Evolutionary conservation across 306 rosid genomes (phyloP).

Genomic region (Pterocarpus macrocarpus): DNA sequence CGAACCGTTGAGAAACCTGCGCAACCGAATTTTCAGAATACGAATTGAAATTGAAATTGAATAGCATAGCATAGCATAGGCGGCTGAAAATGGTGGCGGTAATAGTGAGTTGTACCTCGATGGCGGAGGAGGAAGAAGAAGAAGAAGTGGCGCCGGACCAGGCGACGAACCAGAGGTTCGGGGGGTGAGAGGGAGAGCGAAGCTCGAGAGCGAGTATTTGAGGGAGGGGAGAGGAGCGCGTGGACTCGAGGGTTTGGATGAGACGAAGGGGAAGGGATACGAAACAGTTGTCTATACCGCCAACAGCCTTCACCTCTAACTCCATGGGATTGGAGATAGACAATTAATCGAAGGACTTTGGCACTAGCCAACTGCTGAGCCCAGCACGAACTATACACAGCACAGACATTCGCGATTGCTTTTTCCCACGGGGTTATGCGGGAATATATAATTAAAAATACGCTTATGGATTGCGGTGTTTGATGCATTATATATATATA

Average conservation of each 20-base stretch:
- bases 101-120: slow-evolving; percentile 56
- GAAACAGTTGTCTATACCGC: slow-evolving; percentile 71
- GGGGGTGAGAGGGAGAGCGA: slow-evolving; percentile 56
- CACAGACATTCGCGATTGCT: not conserved
- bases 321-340: slow-evolving; percentile 52
- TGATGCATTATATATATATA: no score
- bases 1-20: slow-evolving; percentile 79
- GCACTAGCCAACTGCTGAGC: not conserved
- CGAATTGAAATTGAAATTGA: not conserved
- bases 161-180: slow-evolving; percentile 69
- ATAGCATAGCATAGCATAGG: not conserved
- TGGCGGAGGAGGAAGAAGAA: slow-evolving; percentile 69
- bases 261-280: slow-evolving; percentile 79
- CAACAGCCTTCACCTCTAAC: slow-evolving; percentile 69
- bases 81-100: not conserved
- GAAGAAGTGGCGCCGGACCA: slow-evolving; percentile 95
- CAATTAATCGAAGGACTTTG: not conserved
- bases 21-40: not conserved
- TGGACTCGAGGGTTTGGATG: slow-evolving; percentile 75
- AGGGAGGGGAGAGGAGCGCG: slow-evolving; percentile 55
- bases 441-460: not conserved
- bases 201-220: slow-evolving; percentile 76
- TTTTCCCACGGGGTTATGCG: not conserved
- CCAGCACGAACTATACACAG: not conserved
- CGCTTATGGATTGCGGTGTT: not conserved